A percentile compares a stretch with the other conserved stretches of the same genome.
Evolutionary conservation across 78 protist genomes (phyloP).

Genomic region (Monosiga brevicollis): DNA sequence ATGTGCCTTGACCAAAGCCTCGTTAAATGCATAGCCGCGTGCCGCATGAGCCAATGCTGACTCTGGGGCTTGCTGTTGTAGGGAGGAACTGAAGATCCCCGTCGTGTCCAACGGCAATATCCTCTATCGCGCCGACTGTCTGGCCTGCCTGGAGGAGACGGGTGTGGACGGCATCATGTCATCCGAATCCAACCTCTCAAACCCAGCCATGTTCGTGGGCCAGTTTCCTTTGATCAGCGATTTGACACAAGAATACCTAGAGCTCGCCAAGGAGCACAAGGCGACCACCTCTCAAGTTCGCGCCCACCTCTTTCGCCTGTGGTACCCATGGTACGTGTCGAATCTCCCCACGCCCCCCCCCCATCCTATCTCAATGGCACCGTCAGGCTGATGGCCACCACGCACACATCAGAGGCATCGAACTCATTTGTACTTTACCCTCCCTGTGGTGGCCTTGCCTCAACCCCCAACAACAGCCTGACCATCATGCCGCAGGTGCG

Average conservation of each 20-base stretch:
- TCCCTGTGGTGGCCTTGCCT: no score
- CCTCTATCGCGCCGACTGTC: conserved; percentile 9
- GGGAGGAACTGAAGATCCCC: conserved; percentile 39
- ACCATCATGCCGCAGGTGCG: no score
- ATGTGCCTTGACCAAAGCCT: no score
- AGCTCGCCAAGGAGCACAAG: not conserved
- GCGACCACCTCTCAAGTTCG: not conserved
- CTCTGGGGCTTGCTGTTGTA: no score
- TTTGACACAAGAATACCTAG: conserved; percentile 40
- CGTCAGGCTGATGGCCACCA: no score
- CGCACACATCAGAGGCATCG: no score
- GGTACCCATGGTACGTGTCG: not conserved
- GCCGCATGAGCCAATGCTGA: not conserved
- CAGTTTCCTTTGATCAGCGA: not conserved
- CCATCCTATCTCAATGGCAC: no score
- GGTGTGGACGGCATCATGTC: conserved; percentile 63
- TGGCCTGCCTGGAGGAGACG: conserved; percentile 30
- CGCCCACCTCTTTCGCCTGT: conserved; percentile 34
- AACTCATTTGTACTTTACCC: no score
- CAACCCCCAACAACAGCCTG: no score
- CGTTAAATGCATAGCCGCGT: no score
- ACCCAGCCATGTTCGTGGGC: conserved; percentile 48
- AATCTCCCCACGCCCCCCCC: no score
- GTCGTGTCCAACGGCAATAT: conserved; percentile 73
- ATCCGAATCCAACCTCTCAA: conserved; percentile 39